These are phyloP conservation scores for Leccinum ponderosum DNA, from an alignment of 1,284 basidiomycete genomes.

Conservation along the genomic window DNA sequence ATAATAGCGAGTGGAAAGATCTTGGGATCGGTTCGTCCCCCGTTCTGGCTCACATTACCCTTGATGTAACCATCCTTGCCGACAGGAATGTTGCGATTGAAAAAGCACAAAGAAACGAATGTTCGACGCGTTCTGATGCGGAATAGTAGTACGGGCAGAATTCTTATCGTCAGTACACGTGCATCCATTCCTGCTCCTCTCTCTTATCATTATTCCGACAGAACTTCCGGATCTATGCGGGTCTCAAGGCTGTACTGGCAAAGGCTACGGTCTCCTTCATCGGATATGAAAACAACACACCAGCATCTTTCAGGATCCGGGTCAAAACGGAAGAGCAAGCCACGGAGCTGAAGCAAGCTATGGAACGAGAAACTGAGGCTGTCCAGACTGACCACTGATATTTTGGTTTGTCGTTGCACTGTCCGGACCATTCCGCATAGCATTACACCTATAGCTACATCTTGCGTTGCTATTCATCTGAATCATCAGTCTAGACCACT, in stretches of 20 bases:
- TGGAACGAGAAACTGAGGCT: constrained; percentile 63
- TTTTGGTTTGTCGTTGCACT: background rate
- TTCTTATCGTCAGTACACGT: constrained; percentile 59
- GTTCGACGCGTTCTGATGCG: constrained; percentile 62
- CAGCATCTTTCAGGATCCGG: constrained; percentile 63
- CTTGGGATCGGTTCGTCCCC: constrained; percentile 55
- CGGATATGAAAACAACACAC: constrained; percentile 63
- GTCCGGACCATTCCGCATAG: constrained; percentile 15
- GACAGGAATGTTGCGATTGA: constrained; percentile 64
- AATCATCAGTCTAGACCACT: constrained; percentile 1
- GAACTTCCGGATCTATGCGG: constrained; percentile 67
- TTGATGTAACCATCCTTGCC: constrained; percentile 5
- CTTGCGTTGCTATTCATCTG: constrained; percentile 15
- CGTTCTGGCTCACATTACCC: background rate
- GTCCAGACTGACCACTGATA: constrained; percentile 38
- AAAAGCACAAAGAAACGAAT: constrained; percentile 64
- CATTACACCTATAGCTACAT: constrained; percentile 31
- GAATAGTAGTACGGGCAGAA: constrained; percentile 71
- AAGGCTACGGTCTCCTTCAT: constrained; percentile 62
- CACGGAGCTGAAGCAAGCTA: constrained; percentile 52
- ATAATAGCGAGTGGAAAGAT: constrained; percentile 56
- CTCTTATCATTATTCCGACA: constrained; percentile 29
- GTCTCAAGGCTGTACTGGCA: constrained; percentile 50
- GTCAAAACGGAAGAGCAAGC: constrained; percentile 66
- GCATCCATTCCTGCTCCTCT: constrained; percentile 1